Evolutionary conservation across 2,329 filamentous ascomycete species (phyloP).

Genomic region (Endoconidiophora laricicola): DNA sequence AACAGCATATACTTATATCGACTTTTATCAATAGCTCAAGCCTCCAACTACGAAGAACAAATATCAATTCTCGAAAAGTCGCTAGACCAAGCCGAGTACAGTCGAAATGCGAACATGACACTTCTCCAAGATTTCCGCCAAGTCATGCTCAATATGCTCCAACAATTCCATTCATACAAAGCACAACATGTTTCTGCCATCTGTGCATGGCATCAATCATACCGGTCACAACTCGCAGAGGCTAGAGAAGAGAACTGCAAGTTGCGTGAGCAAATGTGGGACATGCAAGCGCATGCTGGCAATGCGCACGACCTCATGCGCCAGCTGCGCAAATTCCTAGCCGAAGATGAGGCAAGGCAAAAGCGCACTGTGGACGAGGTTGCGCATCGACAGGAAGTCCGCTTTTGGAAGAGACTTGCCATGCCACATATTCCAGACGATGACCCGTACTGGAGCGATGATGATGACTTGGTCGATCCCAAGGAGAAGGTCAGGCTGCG

Average conservation of each 20-base stretch:
- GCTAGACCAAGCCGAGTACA: conserved; percentile 43
- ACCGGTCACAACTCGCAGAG: conserved; percentile 47
- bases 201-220: conserved; percentile 47
- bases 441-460: conserved; percentile 45
- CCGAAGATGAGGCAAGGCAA: conserved; percentile 38
- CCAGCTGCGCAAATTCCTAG: conserved; percentile 37
- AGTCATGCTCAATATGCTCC: conserved; percentile 39
- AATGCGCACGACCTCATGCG: conserved; percentile 41
- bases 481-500: conserved; percentile 40
- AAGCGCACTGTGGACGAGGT: conserved; percentile 35
- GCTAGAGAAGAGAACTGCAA: conserved; percentile 46
- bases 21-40: conserved; percentile 29
- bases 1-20: neutral
- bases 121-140: conserved; percentile 42
- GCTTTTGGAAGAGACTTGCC: conserved; percentile 51
- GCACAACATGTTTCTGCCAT: conserved; percentile 44
- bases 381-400: conserved; percentile 38
- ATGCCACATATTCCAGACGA: conserved; percentile 44
- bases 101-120: conserved; percentile 42
- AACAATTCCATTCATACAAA: conserved; percentile 51
- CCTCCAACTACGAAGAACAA: conserved; percentile 42
- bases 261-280: conserved; percentile 48
- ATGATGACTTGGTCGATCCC: conserved; percentile 46
- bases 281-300: conserved; percentile 45
- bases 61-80: conserved; percentile 44